Percentiles rank a stretch among this genome's conserved stretches.
phyloP scores from a whole-genome alignment of 179 eudicot genomes.

The Patellifolia procumbens region DNA sequence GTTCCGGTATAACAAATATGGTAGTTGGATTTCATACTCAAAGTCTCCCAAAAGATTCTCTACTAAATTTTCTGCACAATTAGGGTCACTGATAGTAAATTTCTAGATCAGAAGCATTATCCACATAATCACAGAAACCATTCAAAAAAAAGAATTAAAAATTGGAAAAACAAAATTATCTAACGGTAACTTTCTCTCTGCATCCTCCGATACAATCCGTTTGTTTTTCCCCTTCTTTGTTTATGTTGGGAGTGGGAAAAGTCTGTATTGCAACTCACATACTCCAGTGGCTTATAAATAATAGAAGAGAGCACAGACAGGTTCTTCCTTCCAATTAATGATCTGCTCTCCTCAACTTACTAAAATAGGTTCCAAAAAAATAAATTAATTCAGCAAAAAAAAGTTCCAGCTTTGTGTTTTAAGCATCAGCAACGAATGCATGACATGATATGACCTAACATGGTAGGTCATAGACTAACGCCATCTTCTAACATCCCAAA shows the following conservation, averaged over 20 bases:
- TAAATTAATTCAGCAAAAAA: too few relatives aligned
- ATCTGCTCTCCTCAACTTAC: too few relatives aligned
- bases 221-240: background rate
- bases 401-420: too few relatives aligned
- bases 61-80: slow-evolving; percentile 75
- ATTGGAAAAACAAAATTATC: background rate
- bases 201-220: background rate
- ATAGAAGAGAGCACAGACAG: too few relatives aligned
- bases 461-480: too few relatives aligned
- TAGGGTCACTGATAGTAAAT: slow-evolving; percentile 1
- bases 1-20: slow-evolving; percentile 86
- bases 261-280: background rate
- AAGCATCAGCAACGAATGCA: too few relatives aligned
- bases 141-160: background rate
- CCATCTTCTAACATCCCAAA: too few relatives aligned
- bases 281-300: too few relatives aligned
- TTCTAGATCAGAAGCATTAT: background rate
- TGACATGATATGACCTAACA: too few relatives aligned
- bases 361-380: too few relatives aligned
- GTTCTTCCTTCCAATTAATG: too few relatives aligned
- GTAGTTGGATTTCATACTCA: slow-evolving; percentile 87
- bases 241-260: background rate
- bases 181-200: background rate
- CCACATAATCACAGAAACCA: slow-evolving; percentile 4
- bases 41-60: slow-evolving; percentile 95